A percentile compares a stretch with the other conserved stretches of the same genome.
These are phyloP conservation scores for Phialophora chinensis DNA, from an alignment of 2,329 filamentous ascomycete species.

Conservation along the genomic window DNA sequence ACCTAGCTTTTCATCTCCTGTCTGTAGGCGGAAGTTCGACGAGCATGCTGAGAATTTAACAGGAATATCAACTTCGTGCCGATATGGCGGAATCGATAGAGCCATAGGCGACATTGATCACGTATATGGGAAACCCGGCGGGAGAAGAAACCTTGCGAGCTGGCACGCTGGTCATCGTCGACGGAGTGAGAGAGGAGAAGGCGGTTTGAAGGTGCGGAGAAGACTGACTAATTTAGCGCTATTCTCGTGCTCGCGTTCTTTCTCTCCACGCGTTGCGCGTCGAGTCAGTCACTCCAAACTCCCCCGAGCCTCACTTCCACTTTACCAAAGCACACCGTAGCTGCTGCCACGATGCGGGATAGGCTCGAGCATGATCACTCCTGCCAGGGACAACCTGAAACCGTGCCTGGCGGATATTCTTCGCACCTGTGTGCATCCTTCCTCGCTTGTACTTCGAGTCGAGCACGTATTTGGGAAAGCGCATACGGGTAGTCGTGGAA, in stretches of 20 bases:
- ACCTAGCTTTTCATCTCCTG: neutral
- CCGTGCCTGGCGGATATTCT: conserved; percentile 44
- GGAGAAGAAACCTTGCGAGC: neutral
- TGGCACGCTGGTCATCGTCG: neutral
- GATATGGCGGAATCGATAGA: neutral
- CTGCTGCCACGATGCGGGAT: conserved; percentile 13
- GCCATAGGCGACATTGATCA: neutral
- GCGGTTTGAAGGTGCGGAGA: neutral
- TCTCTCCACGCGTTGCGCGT: conserved; percentile 9
- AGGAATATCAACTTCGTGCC: neutral
- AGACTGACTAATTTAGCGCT: neutral
- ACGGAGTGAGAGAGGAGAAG: neutral
- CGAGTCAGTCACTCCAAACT: neutral
- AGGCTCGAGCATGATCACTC: conserved; percentile 24
- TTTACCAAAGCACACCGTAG: neutral
- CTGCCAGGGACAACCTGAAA: conserved; percentile 24
- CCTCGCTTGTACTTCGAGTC: conserved; percentile 40
- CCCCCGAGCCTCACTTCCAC: neutral
- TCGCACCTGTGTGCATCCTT: conserved; percentile 41
- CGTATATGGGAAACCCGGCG: neutral
- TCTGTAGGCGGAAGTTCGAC: neutral
- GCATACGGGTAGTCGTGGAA: conserved; percentile 26
- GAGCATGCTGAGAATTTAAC: neutral
- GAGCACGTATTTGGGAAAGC: conserved; percentile 38
- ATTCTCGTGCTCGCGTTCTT: conserved; percentile 10